phyloP scores from a whole-genome alignment of 257 asterid species.

The Mitragyna speciosa region DNA sequence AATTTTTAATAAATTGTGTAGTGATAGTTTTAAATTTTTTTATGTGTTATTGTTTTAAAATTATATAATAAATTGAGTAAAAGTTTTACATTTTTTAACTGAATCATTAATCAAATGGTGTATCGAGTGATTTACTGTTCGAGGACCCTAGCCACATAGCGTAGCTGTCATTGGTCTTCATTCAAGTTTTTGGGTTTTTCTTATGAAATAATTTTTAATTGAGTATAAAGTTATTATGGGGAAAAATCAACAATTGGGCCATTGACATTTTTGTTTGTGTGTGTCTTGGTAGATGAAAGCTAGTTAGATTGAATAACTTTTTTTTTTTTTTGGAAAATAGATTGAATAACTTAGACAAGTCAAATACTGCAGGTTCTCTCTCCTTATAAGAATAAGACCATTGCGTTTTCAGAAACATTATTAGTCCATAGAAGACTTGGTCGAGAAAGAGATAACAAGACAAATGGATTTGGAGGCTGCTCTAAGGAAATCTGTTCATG shows the following conservation, averaged over 20 bases:
- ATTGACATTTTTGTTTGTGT: conserved; percentile 62
- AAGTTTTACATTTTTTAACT: too few relatives aligned
- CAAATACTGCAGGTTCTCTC: conserved; percentile 54
- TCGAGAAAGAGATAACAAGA: conserved; percentile 21
- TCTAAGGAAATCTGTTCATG: conserved; percentile 39
- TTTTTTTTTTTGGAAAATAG: too few relatives aligned
- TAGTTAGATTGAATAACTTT: conserved; percentile 56
- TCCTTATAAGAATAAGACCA: conserved; percentile 45
- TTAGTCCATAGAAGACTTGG: conserved; percentile 3
- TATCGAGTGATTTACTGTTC: too few relatives aligned
- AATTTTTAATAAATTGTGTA: too few relatives aligned
- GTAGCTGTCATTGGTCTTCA: too few relatives aligned
- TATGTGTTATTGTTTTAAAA: too few relatives aligned
- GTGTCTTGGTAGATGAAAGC: conserved; percentile 41
- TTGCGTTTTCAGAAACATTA: conserved; percentile 27
- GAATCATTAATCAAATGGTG: too few relatives aligned
- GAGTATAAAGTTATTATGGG: background rate
- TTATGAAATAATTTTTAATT: background rate
- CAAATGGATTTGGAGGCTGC: conserved; percentile 37
- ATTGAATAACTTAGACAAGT: conserved; percentile 57
- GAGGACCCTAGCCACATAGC: too few relatives aligned
- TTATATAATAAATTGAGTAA: too few relatives aligned
- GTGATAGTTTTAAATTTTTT: too few relatives aligned
- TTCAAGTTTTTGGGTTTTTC: background rate
- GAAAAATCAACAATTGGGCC: conserved; percentile 40